Base-by-base conservation (phyloP, 106 monocot genomes). In the Dactylorhiza incarnata region DNA sequence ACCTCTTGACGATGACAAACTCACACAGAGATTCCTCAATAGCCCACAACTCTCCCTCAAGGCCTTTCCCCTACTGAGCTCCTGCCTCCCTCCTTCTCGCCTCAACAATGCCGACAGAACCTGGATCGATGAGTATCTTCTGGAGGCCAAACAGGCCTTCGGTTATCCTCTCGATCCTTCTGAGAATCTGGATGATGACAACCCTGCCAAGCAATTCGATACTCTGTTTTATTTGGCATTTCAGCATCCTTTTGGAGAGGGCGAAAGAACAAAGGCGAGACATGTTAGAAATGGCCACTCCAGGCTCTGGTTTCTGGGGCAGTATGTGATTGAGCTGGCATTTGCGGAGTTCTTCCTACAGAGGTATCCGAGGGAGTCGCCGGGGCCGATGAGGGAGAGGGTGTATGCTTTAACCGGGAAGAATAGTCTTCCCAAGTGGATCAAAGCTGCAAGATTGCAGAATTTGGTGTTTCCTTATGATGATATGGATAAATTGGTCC, bases 111-210 rank as follows among this genome's bases (percentile, higher is more conserved):
- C 96, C 56, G 96, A 97, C 77, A n/a, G 66, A 23, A 89, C 86
- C 15, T 97, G 96, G 96, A 89, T 89, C 25, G 93, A 91, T 6
- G 93, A 97, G 84, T 93, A 93, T 87, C 91, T 97, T 46, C 89
- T 97, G 7, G 96, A 97, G 74, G 93, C 96, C 13, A 97, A 97
- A 76, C 96, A 97, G 80, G 96, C 96, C 4, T 89, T 97, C 1
- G 96, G 93, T 13, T 97, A 97, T 73, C 89, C 96, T 5, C 73
- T 97, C 13, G 91, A 91, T 26, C 90, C 91, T 10, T 89, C 89
- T 9, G 86, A 84, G 3, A 56, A 53, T 26, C 76, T 90, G 56
- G 78, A 45, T 9, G 96, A 91, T 9, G 91, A 91, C 24, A 91
- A 86, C 71, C 93, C 96, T 1, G 93, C 89, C 10, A 89, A 89